phyloP scores from a whole-genome alignment of 1,284 basidiomycete genomes.

The Chondrostereum purpureum region DNA sequence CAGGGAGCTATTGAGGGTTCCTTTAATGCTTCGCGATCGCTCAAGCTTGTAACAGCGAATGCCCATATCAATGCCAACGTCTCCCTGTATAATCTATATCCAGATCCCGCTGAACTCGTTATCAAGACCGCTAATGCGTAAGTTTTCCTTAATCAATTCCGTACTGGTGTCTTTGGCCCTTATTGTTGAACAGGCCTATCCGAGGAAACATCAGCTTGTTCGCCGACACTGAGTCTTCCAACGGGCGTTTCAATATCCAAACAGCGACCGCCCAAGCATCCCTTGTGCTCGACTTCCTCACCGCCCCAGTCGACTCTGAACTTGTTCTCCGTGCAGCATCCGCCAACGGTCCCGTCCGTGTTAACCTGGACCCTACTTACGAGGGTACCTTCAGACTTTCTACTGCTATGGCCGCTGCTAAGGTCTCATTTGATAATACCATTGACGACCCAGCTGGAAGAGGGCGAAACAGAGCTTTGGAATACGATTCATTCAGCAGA shows the following conservation, averaged over 20 bases:
- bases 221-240: conserved; percentile 15
- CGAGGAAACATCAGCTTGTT: conserved; percentile 22
- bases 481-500: neutral
- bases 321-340: conserved; percentile 28
- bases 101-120: conserved; percentile 16
- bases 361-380: conserved; percentile 31
- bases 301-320: conserved; percentile 33
- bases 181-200: conserved; percentile 28
- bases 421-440: conserved; percentile 11
- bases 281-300: conserved; percentile 25
- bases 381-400: conserved; percentile 35
- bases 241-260: conserved; percentile 30
- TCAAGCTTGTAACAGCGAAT: conserved; percentile 32
- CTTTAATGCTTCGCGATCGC: conserved; percentile 28
- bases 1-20: conserved; percentile 35
- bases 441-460: conserved; percentile 33
- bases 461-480: conserved; percentile 26
- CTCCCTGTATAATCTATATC: conserved; percentile 25
- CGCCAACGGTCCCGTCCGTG: conserved; percentile 23
- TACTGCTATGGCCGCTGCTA: conserved; percentile 20
- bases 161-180: neutral
- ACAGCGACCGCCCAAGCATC: conserved; percentile 22
- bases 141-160: conserved; percentile 7
- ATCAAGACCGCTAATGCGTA: conserved; percentile 35
- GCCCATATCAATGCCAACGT: conserved; percentile 29